Conservation (phyloP, 805 yeast species). For the Starmerella scarabaei region DNA sequence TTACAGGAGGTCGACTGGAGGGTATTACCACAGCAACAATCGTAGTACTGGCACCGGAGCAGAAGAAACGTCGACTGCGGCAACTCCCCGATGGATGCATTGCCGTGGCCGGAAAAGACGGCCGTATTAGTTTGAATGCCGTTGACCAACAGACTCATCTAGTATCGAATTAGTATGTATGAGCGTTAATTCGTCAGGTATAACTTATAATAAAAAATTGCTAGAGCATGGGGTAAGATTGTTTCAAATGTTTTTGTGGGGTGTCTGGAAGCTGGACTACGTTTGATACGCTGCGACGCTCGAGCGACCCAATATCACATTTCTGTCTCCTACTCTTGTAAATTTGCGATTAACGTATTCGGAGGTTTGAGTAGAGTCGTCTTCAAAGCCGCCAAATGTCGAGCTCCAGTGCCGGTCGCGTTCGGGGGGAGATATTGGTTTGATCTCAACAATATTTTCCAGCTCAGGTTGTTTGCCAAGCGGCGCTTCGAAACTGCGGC, state of each 20-base stretch:
- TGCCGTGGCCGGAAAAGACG: conserved; percentile 45
- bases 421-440: too few species aligned
- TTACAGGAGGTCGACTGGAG: conserved; percentile 24
- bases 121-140: conserved; percentile 36
- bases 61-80: conserved; percentile 8
- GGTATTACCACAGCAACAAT: conserved; percentile 21
- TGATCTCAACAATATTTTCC: too few species aligned
- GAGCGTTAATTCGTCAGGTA: not conserved
- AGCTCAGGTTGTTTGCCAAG: too few species aligned
- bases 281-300: conserved; percentile 10
- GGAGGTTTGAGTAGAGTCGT: too few species aligned
- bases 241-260: too few species aligned
- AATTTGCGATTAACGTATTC: conserved; percentile 6
- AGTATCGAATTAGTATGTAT: not conserved
- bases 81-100: conserved; percentile 24
- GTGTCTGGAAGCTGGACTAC: too few species aligned
- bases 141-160: not conserved
- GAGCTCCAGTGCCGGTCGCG: too few species aligned
- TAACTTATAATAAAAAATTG: too few species aligned
- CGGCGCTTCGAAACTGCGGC: conserved; percentile 10
- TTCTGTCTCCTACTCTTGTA: not conserved
- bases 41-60: not conserved
- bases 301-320: conserved; percentile 5
- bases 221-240: too few species aligned
- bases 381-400: too few species aligned